Evolutionary conservation across 1,284 basidiomycete genomes (phyloP).

Genomic region (Mycena citricolor): DNA sequence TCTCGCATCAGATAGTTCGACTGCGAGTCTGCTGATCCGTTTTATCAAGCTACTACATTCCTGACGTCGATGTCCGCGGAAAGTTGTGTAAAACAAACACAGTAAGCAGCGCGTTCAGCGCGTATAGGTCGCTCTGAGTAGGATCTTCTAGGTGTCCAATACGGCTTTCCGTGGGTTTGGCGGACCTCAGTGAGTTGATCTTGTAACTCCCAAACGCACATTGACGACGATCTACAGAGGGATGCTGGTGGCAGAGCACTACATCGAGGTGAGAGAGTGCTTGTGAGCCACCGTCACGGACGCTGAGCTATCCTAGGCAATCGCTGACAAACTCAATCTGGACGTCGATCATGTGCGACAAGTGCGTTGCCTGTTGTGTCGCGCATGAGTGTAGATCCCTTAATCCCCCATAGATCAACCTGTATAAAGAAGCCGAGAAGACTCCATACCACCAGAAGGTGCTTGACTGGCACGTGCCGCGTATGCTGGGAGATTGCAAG

Average conservation of each 20-base stretch:
- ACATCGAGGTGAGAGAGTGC: too few species aligned
- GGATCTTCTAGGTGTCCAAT: conserved; percentile 8
- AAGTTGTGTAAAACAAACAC: conserved; percentile 23
- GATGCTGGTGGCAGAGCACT: conserved; percentile 24
- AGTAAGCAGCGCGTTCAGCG: too few species aligned
- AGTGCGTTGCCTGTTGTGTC: conserved; percentile 11
- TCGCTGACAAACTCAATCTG: conserved; percentile 18
- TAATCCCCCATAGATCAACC: conserved; percentile 15
- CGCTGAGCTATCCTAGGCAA: too few species aligned
- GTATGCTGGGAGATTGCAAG: conserved; percentile 21
- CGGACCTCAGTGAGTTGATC: conserved; percentile 17
- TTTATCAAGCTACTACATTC: conserved; percentile 17
- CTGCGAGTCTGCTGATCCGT: too few species aligned
- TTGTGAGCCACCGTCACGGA: too few species aligned
- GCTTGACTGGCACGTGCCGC: conserved; percentile 23
- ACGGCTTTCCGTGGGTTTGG: conserved; percentile 21
- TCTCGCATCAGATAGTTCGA: background rate
- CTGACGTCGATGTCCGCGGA: conserved; percentile 21
- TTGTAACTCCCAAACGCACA: too few species aligned
- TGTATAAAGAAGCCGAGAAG: conserved; percentile 23
- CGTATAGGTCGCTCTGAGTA: background rate
- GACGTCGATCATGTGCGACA: conserved; percentile 23
- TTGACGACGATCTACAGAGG: conserved; percentile 6
- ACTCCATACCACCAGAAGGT: conserved; percentile 24
- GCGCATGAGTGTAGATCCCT: background rate